A percentile compares a stretch with the other conserved stretches of the same genome.
phyloP scores from a whole-genome alignment of 106 monocot genomes.

The Agapanthus africanus region DNA sequence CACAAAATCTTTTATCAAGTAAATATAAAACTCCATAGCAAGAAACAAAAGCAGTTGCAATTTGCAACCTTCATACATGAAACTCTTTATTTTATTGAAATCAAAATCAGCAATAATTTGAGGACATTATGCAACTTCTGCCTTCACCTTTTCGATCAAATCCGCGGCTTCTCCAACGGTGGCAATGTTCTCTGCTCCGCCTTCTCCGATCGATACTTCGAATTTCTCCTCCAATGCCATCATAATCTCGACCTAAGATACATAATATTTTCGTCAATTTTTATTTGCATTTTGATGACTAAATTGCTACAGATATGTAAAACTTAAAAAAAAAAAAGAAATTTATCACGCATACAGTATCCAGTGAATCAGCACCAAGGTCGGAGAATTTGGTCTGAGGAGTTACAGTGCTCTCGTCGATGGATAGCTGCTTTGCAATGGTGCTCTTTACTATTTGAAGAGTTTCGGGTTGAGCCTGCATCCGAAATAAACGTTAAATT shows the following conservation, averaged over 20 bases:
- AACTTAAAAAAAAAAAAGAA: neutral
- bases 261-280: neutral
- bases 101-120: no score
- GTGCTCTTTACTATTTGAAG: conserved; percentile 14
- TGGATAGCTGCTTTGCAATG: conserved; percentile 22
- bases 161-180: conserved; percentile 18
- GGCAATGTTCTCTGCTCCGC: conserved; percentile 12
- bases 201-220: conserved; percentile 15
- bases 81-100: no score
- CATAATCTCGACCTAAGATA: conserved; percentile 21
- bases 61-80: no score
- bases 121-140: neutral
- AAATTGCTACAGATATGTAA: neutral
- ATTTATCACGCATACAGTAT: conserved; percentile 1
- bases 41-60: no score
- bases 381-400: conserved; percentile 26
- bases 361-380: conserved; percentile 22
- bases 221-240: conserved; percentile 23
- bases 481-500: no score
- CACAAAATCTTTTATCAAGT: no score
- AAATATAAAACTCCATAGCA: no score
- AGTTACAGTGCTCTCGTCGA: conserved; percentile 17
- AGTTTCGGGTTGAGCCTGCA: conserved; percentile 9
- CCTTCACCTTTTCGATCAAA: conserved; percentile 22
- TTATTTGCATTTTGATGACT: no score